Base-by-base conservation (phyloP, 306 rosid species). In the Cucurbita moschata region DNA sequence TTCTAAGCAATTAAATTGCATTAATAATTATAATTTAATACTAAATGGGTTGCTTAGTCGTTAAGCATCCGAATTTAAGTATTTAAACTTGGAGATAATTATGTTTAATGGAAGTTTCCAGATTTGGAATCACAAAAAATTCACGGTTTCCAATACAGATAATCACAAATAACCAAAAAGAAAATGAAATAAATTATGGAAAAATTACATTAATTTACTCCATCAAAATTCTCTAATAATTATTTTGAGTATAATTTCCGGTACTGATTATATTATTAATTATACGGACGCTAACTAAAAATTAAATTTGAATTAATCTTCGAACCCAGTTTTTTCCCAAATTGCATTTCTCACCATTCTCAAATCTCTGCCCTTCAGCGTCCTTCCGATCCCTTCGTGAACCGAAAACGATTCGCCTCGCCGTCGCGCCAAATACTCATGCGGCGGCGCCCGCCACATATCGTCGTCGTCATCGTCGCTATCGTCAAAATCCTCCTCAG, bases 371-470 rank as follows among this genome's bases (percentile, higher is more conserved):
- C 98, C 98, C 77, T 93, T 90, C 59, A 93, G 84, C 53, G 98
- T 93, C 80, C 98, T 83, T 59, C 98, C 98, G 47, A 85, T 74
- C n/a, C 98, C 97, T 86, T 93, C 98, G 44, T 93, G 97, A 16
- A 90, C 96, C 0, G 97, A 90, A 7, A 87, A 78, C 50, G 97
- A 90, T 61, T 90, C 92, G 16, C 88, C 94, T 78, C 98, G 83
- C 30, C 84, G 88, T 72, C 96, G 86, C 0, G 98, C 97, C 4
- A 93, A 77, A 76, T 87, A 90, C 83, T 87, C 92, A 15, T 93
- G 97, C 9, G 98, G 98, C 21, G 98, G 97, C 26, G 89, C 44
- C 76, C 79, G 83, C 4, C 57, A 44, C 3, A 61, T 72, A 13
- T 35, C 80, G 12, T 69, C 75, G 4, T 57, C 51, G 2, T 50